Evolutionary conservation across 331 rosid species (phyloP).

Genomic region (Prunus yedoensis): DNA sequence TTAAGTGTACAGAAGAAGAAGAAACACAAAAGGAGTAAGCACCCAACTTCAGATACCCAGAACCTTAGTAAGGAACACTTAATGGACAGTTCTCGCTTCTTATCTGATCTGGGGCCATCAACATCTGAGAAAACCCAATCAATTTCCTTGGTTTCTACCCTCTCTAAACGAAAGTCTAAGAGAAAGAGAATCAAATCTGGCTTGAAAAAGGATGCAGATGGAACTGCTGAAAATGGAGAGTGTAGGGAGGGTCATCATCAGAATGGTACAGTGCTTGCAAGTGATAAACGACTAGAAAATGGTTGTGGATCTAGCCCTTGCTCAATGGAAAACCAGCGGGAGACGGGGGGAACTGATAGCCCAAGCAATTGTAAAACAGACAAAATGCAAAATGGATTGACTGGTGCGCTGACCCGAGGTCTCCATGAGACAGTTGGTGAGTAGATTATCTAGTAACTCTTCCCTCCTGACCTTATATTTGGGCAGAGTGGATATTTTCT

Average conservation of each 20-base stretch:
- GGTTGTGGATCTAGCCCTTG: conserved; percentile 14
- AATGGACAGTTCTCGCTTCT: conserved; percentile 18
- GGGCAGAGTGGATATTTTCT: not conserved
- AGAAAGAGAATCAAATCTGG: conserved; percentile 39
- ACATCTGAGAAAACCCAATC: conserved; percentile 40
- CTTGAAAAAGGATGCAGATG: conserved; percentile 28
- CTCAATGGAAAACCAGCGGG: conserved; percentile 28
- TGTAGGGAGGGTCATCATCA: conserved; percentile 38
- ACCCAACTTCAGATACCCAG: conserved; percentile 18
- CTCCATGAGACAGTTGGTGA: conserved; percentile 67
- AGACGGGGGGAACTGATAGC: conserved; percentile 20
- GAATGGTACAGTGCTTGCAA: conserved; percentile 43
- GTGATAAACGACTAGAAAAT: conserved; percentile 29
- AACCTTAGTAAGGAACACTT: conserved; percentile 28
- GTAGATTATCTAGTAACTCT: conserved; percentile 30
- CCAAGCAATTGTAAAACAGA: conserved; percentile 33
- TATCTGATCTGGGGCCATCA: conserved; percentile 56
- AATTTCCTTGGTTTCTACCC: conserved; percentile 15
- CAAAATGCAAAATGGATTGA: conserved; percentile 37
- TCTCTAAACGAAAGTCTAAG: conserved; percentile 29
- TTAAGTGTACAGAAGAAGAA: conserved; percentile 50
- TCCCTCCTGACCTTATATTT: not conserved
- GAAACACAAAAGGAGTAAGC: conserved; percentile 54
- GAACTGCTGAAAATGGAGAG: conserved; percentile 31
- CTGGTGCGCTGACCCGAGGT: conserved; percentile 40